Conservation (phyloP, 768 basidiomycete genomes). For the Amanita rubescens region DNA sequence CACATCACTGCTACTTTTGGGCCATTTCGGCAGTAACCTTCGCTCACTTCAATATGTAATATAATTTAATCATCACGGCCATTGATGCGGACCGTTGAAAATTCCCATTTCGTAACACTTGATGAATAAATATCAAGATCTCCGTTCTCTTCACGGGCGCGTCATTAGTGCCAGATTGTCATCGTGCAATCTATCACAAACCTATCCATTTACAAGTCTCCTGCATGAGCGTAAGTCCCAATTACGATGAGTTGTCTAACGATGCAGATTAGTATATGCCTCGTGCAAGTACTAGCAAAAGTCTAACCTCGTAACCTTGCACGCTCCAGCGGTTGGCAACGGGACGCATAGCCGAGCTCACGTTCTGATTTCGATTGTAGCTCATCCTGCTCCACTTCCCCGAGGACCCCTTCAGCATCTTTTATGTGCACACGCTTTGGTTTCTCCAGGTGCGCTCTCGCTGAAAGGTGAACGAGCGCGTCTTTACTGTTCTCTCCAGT, state of each 20-base stretch:
- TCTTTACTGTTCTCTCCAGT: background rate
- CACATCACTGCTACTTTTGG: background rate
- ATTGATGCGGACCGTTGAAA: background rate
- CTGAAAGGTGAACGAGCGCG: constrained; percentile 2
- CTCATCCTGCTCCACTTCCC: too few species aligned
- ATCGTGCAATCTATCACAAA: too few species aligned
- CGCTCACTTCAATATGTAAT: constrained; percentile 1
- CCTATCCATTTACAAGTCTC: background rate
- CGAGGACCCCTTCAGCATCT: background rate
- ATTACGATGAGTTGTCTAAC: background rate
- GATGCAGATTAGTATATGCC: background rate
- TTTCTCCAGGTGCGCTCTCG: constrained; percentile 2
- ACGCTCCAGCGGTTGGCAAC: background rate
- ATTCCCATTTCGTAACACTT: background rate
- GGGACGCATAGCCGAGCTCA: background rate
- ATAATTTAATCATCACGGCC: background rate
- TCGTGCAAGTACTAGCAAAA: background rate
- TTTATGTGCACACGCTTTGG: constrained; percentile 6
- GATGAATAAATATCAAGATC: too few species aligned
- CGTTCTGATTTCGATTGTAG: background rate
- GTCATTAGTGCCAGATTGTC: too few species aligned
- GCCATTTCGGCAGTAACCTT: background rate
- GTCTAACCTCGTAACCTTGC: background rate
- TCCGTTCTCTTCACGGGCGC: too few species aligned
- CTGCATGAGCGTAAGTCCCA: background rate